phyloP scores from a whole-genome alignment of 768 basidiomycete genomes.

The Leccinum barrowsii region DNA sequence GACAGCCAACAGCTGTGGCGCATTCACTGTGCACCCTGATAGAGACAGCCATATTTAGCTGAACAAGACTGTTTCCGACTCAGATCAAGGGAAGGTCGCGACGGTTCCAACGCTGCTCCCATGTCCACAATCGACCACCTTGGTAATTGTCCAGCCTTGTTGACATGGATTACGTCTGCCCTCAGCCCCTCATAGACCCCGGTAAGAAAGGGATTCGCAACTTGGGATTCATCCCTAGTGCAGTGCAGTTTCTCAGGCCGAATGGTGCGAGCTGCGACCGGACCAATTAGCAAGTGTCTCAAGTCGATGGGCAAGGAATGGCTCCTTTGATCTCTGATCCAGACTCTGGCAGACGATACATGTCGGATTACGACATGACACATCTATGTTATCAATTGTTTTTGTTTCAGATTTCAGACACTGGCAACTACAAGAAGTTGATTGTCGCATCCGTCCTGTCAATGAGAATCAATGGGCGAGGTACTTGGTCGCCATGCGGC shows the following conservation, averaged over 20 bases:
- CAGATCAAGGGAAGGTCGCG: conserved; percentile 1
- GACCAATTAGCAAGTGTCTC: conserved; percentile 12
- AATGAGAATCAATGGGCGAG: too few species aligned
- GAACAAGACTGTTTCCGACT: conserved; percentile 2
- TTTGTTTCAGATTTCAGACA: conserved; percentile 5
- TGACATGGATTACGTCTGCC: conserved; percentile 18
- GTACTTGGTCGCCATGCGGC: not conserved
- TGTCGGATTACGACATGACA: conserved; percentile 6
- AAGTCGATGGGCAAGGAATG: not conserved
- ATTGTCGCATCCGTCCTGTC: not conserved
- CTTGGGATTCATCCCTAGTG: conserved; percentile 11
- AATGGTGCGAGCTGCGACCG: not conserved
- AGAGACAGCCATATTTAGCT: conserved; percentile 9
- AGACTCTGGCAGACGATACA: not conserved
- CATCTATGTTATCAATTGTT: not conserved
- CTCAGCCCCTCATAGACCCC: conserved; percentile 16
- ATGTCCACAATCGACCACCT: not conserved
- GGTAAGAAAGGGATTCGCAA: conserved; percentile 19
- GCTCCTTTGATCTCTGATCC: conserved; percentile 4
- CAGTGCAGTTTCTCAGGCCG: conserved; percentile 2
- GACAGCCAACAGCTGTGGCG: not conserved
- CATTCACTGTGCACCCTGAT: not conserved
- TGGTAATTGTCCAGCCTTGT: conserved; percentile 17
- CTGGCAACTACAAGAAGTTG: not conserved
- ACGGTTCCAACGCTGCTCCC: not conserved